These are phyloP conservation scores for Talaromyces sp. DNA, from an alignment of 2,329 filamentous ascomycete genomes.

Conservation along the genomic window DNA sequence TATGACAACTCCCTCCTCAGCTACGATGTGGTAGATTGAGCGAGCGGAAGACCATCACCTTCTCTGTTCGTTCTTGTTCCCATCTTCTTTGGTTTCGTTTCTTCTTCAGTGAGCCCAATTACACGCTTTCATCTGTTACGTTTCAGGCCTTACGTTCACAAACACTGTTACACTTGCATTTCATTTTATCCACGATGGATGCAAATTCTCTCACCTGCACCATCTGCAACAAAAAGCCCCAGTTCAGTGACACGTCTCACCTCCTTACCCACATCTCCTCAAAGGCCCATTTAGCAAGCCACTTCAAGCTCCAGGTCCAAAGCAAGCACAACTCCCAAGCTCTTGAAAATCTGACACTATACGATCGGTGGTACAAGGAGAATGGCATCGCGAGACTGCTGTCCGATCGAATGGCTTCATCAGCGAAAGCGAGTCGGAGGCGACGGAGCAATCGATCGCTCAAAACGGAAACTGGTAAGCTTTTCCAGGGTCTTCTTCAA, in stretches of 20 bases:
- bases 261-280: constrained; percentile 88
- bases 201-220: constrained; percentile 71
- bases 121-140: background rate
- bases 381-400: constrained; percentile 71
- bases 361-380: constrained; percentile 73
- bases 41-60: constrained; percentile 17
- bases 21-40: constrained; percentile 9
- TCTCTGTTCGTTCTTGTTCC: constrained; percentile 24
- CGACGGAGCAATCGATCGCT: constrained; percentile 26
- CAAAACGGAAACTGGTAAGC: background rate
- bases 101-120: constrained; percentile 10
- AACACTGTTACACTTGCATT: background rate
- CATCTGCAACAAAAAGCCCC: constrained; percentile 75
- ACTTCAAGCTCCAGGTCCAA: constrained; percentile 76
- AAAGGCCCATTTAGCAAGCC: constrained; percentile 83
- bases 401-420: constrained; percentile 72
- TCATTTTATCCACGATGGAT: constrained; percentile 33
- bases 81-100: constrained; percentile 26
- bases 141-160: background rate
- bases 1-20: background rate
- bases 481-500: background rate
- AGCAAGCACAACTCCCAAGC: constrained; percentile 65
- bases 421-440: constrained; percentile 69
- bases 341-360: constrained; percentile 61
- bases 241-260: constrained; percentile 87